phyloP scores from a whole-genome alignment of 2,329 filamentous ascomycete genomes.

The Cercospora janseana region DNA sequence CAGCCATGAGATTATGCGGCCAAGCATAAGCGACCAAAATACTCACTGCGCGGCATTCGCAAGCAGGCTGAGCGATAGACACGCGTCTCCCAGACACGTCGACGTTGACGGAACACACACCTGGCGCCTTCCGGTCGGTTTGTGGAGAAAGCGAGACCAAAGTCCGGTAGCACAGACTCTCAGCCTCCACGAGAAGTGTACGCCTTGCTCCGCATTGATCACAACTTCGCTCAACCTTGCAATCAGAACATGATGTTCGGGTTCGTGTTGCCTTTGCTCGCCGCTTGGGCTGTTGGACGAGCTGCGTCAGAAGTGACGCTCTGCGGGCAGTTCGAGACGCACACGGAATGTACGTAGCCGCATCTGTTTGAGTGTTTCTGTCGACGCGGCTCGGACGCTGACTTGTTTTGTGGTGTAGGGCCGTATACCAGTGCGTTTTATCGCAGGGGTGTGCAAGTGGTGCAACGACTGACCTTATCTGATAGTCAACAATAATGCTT shows the following conservation, averaged over 20 bases:
- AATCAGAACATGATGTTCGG: conserved; percentile 19
- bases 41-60: neutral
- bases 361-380: neutral
- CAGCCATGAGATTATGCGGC: conserved; percentile 2
- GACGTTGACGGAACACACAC: no score
- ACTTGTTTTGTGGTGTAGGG: conserved; percentile 10
- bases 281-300: neutral
- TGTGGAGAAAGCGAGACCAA: neutral
- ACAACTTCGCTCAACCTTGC: conserved; percentile 12
- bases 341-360: conserved; percentile 10
- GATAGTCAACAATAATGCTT: conserved; percentile 25
- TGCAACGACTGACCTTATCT: no score
- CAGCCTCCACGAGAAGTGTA: conserved; percentile 17
- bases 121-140: no score
- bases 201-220: conserved; percentile 7
- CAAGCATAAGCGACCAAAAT: neutral
- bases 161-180: conserved; percentile 18
- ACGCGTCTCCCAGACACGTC: conserved; percentile 1
- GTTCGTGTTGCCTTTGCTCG: neutral
- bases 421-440: conserved; percentile 6
- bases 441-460: conserved; percentile 1
- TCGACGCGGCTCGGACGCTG: neutral
- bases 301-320: conserved; percentile 15
- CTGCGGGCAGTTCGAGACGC: conserved; percentile 16
- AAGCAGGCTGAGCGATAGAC: no score